Base-by-base conservation (phyloP, 805 yeast species). In the Metschnikowia bowlesiae region DNA sequence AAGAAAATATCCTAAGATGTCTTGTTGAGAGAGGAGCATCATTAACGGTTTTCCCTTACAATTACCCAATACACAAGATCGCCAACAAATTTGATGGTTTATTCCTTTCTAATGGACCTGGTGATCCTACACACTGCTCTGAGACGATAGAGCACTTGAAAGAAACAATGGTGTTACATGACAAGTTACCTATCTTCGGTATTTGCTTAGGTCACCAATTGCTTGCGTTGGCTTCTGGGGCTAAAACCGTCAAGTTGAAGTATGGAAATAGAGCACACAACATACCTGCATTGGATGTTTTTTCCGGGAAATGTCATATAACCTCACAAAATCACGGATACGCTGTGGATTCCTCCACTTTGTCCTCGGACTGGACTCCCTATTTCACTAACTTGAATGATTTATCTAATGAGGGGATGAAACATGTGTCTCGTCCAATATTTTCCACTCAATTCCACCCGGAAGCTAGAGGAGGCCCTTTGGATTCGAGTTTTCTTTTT, bases 241-340 rank as follows among this genome's bases (percentile, higher is more conserved):
- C 96, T 32, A 83, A 84, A 64, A 94, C 99, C 44, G 68, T 85
- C 63, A 94, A 95, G 73, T 78, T 94, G 80, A 91, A 89, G 71
- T 94, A 91, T 68, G 99, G 99, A 73, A 94, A 94, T 80, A 86
- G 99, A 74, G 99, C 97, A 29, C 99, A 95, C 74, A 94, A 94
- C 69, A 95, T 95, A 56, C 99, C 99, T 51, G 95, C 96, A 11
- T 79, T 91, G 66, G 96, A 92, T 68, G 70, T 91, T 61, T 75
- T 83, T 48, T 87, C 96, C 32, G 97, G 98, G 51, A 85, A 87
- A 66, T 92, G 98, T 69, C 96, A 94, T 71, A 95, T 94, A 69
- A 94, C 99, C 10, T 92, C 98, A 29, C 99, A 94, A 76, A 94
- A 94, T 74, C 99, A 95, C 68, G 99, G 99, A 55, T 94, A 89